Conservation (phyloP, 1,139 yeast genomes). For the Kodamaea derodonti region DNA sequence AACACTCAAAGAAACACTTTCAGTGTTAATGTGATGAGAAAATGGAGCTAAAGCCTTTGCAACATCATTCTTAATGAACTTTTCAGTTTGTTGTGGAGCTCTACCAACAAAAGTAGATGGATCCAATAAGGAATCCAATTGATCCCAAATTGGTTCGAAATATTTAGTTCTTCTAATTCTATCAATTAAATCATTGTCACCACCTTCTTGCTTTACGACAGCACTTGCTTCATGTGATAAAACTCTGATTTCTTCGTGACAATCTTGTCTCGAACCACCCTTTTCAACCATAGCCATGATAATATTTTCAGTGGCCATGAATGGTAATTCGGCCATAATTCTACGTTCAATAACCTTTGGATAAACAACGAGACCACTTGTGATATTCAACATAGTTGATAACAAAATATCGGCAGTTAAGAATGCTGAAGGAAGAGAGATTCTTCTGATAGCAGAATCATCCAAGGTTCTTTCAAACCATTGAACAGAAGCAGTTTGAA, state of each 20-base stretch:
- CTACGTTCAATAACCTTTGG: conserved; percentile 98
- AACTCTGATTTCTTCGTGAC: conserved; percentile 97
- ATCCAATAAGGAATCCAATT: conserved; percentile 75
- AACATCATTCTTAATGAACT: conserved; percentile 82
- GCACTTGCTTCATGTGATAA: conserved; percentile 96
- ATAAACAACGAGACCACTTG: conserved; percentile 93
- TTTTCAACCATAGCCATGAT: conserved; percentile 99
- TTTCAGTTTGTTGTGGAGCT: conserved; percentile 97
- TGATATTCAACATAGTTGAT: conserved; percentile 84
- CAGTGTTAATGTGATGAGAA: conserved; percentile 54
- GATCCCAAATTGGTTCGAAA: conserved; percentile 86
- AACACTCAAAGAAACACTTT: conserved; percentile 53
- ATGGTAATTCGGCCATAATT: conserved; percentile 90
- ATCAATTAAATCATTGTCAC: conserved; percentile 94
- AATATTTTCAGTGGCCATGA: conserved; percentile 99
- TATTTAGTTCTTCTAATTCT: conserved; percentile 75
- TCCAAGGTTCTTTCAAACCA: conserved; percentile 99
- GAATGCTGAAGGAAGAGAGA: conserved; percentile 94
- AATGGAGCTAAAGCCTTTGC: conserved; percentile 76
- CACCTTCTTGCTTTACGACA: conserved; percentile 97
- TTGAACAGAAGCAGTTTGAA: conserved; percentile 95
- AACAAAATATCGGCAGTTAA: conserved; percentile 91
- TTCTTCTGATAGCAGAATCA: conserved; percentile 97
- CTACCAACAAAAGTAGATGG: conserved; percentile 97
- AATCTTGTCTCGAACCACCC: conserved; percentile 97